Evolutionary conservation across 2,329 filamentous ascomycete species (phyloP), one percentile per base, ranked within the genome.

Genomic region (Plenodomus lindquistii): DNA sequence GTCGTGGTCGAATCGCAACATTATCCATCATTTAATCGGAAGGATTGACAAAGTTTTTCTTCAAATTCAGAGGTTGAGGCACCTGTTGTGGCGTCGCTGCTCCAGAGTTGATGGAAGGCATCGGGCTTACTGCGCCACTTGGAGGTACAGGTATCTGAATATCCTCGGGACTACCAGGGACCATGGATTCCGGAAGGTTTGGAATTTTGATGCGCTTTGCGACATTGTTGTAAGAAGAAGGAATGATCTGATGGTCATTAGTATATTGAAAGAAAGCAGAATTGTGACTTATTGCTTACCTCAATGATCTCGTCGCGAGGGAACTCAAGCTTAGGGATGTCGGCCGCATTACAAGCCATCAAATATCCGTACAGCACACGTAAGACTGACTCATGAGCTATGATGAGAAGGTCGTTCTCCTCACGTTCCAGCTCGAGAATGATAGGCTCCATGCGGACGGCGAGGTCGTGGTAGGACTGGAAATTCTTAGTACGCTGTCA

Each of bases 251-350:
- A 5, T 36, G 6, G 35, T 34, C 19, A 31, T 19, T 29, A 4
- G 29, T 15, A 24, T 43, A 18, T 16, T 40, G n/a, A 40, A 51
- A 22, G 17, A 5, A 24, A 24, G 11, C 11, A 6, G 22, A 24
- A 24, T 11, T 24, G 22, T 11, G 22, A 24, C 22, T 24, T n/a
- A n/a, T 5, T 24, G 17, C 74, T 61, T 69, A 84, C 85, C 79
- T 99, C 94, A 60, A 99, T 96, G 67, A 99, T 97, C 71, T 99
- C 91, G 68, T 99, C 88, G 37, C 94, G 88, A 3, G 94, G 94
- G 66, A 99, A 99, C 59, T 91, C 89, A 53, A 99, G 83, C 60
- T 86, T 88, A 3, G 94, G 94, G 54, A 99, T 99, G 66, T 96
- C 91, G 72, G 88, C 88, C 8, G 95, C 92, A 69, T 93, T 94